Evolutionary conservation across 148 eudicot species (phyloP).

Genomic region (Polygonum aviculare): DNA sequence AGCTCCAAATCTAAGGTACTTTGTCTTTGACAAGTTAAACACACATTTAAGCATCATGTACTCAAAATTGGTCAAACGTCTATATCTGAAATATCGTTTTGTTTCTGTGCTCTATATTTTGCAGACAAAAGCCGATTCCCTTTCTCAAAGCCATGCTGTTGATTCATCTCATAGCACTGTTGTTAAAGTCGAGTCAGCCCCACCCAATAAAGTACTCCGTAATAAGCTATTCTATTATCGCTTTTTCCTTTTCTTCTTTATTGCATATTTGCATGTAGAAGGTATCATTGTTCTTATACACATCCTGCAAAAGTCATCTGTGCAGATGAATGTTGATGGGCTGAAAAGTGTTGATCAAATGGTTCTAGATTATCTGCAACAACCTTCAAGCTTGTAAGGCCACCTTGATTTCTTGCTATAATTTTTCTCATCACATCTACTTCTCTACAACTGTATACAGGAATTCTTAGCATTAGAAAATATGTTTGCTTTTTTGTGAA

Average conservation of each 20-base stretch:
- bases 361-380: conserved; percentile 59
- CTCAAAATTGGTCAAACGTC: neutral
- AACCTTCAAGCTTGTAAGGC: conserved; percentile 59
- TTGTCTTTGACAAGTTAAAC: neutral
- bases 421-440: neutral
- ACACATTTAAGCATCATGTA: neutral
- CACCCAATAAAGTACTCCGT: conserved; percentile 41
- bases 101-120: conserved; percentile 4
- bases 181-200: conserved; percentile 36
- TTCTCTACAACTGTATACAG: neutral
- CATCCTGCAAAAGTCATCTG: conserved; percentile 29
- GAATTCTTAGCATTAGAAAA: neutral
- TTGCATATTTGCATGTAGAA: neutral
- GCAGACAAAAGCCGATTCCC: conserved; percentile 39
- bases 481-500: no score
- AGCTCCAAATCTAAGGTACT: conserved; percentile 54
- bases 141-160: conserved; percentile 24
- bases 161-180: conserved; percentile 40
- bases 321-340: conserved; percentile 58
- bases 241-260: neutral
- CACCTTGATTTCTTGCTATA: neutral
- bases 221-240: neutral
- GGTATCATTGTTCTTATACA: neutral
- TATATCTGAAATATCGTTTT: neutral
- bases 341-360: conserved; percentile 57